A percentile compares a stretch with the other conserved stretches of the same genome.
phyloP scores from a whole-genome alignment of 192 early-diverging fungal genomes.

The Coemansia sp. region DNA sequence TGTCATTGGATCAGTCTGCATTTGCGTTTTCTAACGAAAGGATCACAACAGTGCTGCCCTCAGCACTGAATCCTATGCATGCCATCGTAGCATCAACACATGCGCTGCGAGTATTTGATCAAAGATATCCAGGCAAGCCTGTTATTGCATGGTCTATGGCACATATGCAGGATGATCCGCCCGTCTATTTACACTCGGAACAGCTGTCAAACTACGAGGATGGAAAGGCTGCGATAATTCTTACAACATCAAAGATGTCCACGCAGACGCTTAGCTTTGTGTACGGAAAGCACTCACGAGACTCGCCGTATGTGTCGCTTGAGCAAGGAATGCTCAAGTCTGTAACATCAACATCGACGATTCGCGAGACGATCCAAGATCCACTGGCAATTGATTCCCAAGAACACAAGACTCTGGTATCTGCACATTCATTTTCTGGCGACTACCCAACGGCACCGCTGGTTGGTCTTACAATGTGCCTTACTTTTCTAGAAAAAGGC shows the following conservation, averaged over 20 bases:
- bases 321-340: slow-evolving; percentile 33
- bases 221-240: slow-evolving; percentile 20
- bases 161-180: slow-evolving; percentile 18
- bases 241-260: slow-evolving; percentile 26
- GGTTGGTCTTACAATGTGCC: slow-evolving; percentile 14
- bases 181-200: slow-evolving; percentile 19
- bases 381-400: slow-evolving; percentile 32
- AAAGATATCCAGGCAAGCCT: slow-evolving; percentile 35
- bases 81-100: slow-evolving; percentile 42
- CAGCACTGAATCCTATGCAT: slow-evolving; percentile 41
- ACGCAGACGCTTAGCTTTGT: slow-evolving; percentile 20
- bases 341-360: not conserved
- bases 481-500: not conserved
- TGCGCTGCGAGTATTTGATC: slow-evolving; percentile 43
- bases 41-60: slow-evolving; percentile 33
- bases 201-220: slow-evolving; percentile 11
- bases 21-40: slow-evolving; percentile 21
- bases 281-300: slow-evolving; percentile 27
- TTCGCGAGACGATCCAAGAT: slow-evolving; percentile 25
- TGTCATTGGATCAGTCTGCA: slow-evolving; percentile 20
- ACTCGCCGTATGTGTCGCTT: slow-evolving; percentile 31
- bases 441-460: slow-evolving; percentile 21
- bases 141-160: slow-evolving; percentile 33
- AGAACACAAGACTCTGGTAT: slow-evolving; percentile 19
- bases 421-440: slow-evolving; percentile 15